Evolutionary conservation across 192 early-diverging fungal species (phyloP).

Genomic region (Linderina pennispora): DNA sequence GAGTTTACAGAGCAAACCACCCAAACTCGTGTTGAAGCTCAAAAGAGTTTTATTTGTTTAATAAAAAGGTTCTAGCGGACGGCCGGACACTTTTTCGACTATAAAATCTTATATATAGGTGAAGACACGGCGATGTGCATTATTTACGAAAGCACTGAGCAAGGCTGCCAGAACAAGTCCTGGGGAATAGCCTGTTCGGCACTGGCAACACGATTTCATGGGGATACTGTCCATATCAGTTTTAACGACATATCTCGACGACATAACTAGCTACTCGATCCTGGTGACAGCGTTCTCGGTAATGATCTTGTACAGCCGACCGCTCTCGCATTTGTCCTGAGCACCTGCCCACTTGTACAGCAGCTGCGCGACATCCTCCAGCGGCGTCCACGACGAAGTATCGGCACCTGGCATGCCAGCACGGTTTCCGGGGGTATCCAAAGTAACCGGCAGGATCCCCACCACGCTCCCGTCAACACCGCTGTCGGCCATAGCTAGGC

Average conservation of each 20-base stretch:
- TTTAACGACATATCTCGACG: background rate
- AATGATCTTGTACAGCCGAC: slow-evolving; percentile 25
- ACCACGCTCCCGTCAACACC: slow-evolving; percentile 75
- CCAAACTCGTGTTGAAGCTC: no score
- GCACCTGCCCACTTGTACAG: slow-evolving; percentile 24
- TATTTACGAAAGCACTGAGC: no score
- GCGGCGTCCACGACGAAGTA: slow-evolving; percentile 78
- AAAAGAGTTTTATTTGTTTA: no score
- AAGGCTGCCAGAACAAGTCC: no score
- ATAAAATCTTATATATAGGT: no score
- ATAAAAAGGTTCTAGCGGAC: no score
- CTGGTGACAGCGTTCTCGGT: slow-evolving; percentile 19
- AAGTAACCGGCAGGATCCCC: slow-evolving; percentile 64
- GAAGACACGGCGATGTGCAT: no score
- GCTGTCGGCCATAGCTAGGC: slow-evolving; percentile 56
- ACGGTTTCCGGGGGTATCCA: slow-evolving; percentile 92
- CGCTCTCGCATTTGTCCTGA: slow-evolving; percentile 17
- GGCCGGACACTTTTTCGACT: no score
- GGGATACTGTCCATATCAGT: no score
- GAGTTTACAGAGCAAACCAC: no score
- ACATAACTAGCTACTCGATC: slow-evolving; percentile 5
- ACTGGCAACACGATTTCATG: no score
- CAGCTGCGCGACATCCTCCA: slow-evolving; percentile 55
- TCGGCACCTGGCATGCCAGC: slow-evolving; percentile 81
- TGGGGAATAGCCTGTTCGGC: no score